Percentiles rank a stretch among this genome's conserved stretches.
Evolutionary conservation across 345 rosid species (phyloP).

Genomic region (Ceriops decandra): DNA sequence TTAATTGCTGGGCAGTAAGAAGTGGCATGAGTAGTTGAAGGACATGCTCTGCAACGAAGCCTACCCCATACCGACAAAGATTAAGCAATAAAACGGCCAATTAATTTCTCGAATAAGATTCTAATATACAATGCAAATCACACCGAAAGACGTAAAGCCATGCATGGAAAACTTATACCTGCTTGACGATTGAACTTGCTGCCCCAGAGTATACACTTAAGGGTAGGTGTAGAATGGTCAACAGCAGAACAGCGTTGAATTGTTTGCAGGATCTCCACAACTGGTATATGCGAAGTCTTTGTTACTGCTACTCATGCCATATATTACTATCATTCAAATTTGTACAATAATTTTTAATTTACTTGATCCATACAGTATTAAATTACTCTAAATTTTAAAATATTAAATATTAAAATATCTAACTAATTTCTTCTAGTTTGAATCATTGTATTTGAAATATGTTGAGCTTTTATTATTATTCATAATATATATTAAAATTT

Average conservation of each 20-base stretch:
- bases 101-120: slow-evolving; percentile 2
- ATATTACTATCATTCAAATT: too few relatives aligned
- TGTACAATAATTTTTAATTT: too few relatives aligned
- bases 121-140: not conserved
- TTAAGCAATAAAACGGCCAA: slow-evolving; percentile 7
- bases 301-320: too few relatives aligned
- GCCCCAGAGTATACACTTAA: slow-evolving; percentile 90
- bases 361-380: too few relatives aligned
- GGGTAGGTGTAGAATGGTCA: slow-evolving; percentile 93
- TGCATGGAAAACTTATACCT: slow-evolving; percentile 36
- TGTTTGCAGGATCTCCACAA: slow-evolving; percentile 68
- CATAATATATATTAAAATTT: too few relatives aligned
- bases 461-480: too few relatives aligned
- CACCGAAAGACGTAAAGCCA: slow-evolving; percentile 3
- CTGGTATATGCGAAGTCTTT: too few relatives aligned
- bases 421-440: too few relatives aligned
- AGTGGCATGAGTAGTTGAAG: slow-evolving; percentile 80
- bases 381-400: too few relatives aligned
- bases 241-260: slow-evolving; percentile 90
- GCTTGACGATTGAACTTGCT: slow-evolving; percentile 79
- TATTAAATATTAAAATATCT: too few relatives aligned
- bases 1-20: slow-evolving; percentile 87
- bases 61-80: slow-evolving; percentile 68
- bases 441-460: too few relatives aligned
- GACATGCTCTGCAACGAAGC: slow-evolving; percentile 80